Evolutionary conservation across 1,284 basidiomycete genomes (phyloP).

Genomic region (Limonomyces culmigenus): DNA sequence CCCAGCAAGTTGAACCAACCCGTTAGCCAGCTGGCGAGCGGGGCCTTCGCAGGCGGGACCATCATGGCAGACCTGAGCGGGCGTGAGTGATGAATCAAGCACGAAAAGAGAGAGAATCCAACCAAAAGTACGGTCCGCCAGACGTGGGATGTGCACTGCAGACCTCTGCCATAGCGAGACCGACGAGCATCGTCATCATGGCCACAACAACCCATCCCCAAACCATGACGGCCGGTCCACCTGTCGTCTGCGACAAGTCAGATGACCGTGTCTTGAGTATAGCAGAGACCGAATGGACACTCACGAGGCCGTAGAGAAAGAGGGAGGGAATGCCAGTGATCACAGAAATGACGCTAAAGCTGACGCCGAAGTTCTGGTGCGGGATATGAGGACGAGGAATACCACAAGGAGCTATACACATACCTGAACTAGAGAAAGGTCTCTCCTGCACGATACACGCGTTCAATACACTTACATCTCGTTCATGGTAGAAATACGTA

Average conservation of each 20-base stretch:
- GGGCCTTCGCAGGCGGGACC: conserved; percentile 31
- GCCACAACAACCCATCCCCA: conserved; percentile 62
- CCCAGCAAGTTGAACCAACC: conserved; percentile 66
- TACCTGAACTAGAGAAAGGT: conserved; percentile 43
- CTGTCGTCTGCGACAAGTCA: neutral
- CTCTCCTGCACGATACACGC: conserved; percentile 13
- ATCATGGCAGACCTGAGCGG: conserved; percentile 63
- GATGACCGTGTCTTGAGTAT: neutral
- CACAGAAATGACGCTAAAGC: conserved; percentile 60
- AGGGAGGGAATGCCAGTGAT: conserved; percentile 53
- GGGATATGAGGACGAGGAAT: no score
- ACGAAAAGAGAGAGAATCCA: no score
- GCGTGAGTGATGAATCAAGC: no score
- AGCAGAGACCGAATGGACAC: conserved; percentile 10
- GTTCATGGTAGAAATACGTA: conserved; percentile 14
- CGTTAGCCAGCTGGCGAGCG: conserved; percentile 48
- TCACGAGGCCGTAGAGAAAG: conserved; percentile 47
- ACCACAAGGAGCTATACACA: conserved; percentile 7
- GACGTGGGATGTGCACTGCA: conserved; percentile 62
- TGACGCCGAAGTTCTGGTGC: conserved; percentile 68
- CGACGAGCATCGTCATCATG: conserved; percentile 46
- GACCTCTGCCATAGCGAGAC: conserved; percentile 57
- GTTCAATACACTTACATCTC: neutral
- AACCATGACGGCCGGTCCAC: conserved; percentile 28
- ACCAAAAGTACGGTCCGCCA: conserved; percentile 64